Conservation (phyloP, 2,329 filamentous ascomycete species). For the Clonostachys rhizophaga region DNA sequence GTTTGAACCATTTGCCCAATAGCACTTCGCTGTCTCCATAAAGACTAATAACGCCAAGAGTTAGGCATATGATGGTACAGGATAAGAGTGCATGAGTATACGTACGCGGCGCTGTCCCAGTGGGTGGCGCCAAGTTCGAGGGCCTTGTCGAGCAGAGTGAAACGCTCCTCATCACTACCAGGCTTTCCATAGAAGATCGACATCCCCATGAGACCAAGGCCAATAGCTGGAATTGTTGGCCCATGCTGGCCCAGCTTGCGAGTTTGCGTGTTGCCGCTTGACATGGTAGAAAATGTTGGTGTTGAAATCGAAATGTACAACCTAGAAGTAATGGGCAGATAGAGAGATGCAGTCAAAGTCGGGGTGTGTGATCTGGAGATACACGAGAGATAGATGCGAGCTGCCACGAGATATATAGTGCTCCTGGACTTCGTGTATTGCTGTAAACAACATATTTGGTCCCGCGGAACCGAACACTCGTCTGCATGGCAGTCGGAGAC, state of each 20-base stretch:
- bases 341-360: no score
- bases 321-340: no score
- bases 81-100: not conserved
- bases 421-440: no score
- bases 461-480: no score
- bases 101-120: conserved; percentile 38
- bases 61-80: not conserved
- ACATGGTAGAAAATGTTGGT: no score
- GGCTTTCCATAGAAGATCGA: conserved; percentile 10
- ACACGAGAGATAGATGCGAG: no score
- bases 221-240: conserved; percentile 39
- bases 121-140: conserved; percentile 38
- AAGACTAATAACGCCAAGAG: conserved; percentile 7
- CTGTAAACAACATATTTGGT: no score
- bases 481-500: no score
- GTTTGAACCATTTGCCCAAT: conserved; percentile 39
- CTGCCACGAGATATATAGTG: no score
- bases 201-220: conserved; percentile 48
- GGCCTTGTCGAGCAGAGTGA: conserved; percentile 40
- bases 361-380: no score
- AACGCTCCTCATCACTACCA: conserved; percentile 37
- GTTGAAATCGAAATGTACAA: no score
- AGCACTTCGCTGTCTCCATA: conserved; percentile 42
- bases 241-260: conserved; percentile 41
- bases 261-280: no score